Conservation (phyloP, 164 flowering plant genomes). For the Umbilicus rupestris region DNA sequence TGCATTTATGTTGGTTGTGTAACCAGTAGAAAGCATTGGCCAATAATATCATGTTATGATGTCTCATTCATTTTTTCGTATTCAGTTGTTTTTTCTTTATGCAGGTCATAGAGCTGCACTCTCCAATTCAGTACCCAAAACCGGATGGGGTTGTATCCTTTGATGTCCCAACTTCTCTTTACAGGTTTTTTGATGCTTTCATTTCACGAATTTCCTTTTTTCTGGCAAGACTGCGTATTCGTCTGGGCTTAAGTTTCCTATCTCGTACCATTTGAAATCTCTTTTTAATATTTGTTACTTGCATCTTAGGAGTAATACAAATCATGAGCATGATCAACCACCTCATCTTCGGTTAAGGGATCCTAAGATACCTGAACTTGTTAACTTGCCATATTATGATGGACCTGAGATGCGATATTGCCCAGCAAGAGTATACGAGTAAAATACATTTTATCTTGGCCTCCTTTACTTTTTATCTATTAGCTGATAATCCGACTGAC, state of each 20-base stretch:
- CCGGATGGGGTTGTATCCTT: slow-evolving; percentile 84
- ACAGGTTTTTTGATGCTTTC: slow-evolving; percentile 38
- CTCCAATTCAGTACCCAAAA: slow-evolving; percentile 74
- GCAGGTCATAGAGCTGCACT: slow-evolving; percentile 54
- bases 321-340: slow-evolving; percentile 96
- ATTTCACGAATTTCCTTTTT: neutral
- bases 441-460: slow-evolving; percentile 19
- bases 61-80: neutral
- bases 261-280: neutral
- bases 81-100: slow-evolving; percentile 8
- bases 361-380: slow-evolving; percentile 55
- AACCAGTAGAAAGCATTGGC: neutral
- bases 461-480: neutral
- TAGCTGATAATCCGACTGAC: too few species aligned
- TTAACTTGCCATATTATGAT: slow-evolving; percentile 73
- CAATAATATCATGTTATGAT: neutral
- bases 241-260: neutral
- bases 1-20: too few species aligned
- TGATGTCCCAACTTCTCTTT: slow-evolving; percentile 84
- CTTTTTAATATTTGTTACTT: neutral
- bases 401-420: slow-evolving; percentile 93
- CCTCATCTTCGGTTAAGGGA: slow-evolving; percentile 76
- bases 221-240: neutral
- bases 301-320: slow-evolving; percentile 76
- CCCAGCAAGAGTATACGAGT: slow-evolving; percentile 98